These are phyloP conservation scores for Globisporangium sylvaticum DNA, from an alignment of 352 stramenopile species.

Conservation along the genomic window DNA sequence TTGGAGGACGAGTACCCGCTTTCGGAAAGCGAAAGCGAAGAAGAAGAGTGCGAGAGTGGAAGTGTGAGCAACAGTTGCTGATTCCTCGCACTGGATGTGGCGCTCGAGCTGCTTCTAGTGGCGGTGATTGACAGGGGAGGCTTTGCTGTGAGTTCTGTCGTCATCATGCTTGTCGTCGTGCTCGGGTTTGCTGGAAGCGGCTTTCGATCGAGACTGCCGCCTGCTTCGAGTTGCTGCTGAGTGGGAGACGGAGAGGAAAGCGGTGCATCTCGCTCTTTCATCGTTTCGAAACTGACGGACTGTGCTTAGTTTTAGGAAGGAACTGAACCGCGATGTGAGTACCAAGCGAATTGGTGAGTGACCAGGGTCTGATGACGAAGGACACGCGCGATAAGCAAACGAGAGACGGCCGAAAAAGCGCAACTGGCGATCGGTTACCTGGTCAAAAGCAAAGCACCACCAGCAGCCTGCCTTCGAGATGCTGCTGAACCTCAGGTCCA, in stretches of 20 bases:
- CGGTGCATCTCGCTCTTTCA: not conserved
- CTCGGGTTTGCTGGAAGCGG: not conserved
- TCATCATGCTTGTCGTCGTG: not conserved
- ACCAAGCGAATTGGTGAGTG: not conserved
- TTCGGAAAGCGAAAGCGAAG: slow-evolving; percentile 28
- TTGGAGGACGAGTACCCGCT: slow-evolving; percentile 19
- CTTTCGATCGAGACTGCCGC: not conserved
- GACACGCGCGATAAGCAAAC: not conserved
- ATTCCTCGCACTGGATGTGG: not conserved
- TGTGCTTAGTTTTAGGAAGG: not conserved
- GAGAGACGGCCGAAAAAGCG: not conserved
- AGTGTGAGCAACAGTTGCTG: slow-evolving; percentile 11
- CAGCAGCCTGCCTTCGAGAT: not conserved
- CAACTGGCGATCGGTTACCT: slow-evolving; percentile 8
- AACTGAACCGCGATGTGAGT: not conserved
- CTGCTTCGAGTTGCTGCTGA: not conserved
- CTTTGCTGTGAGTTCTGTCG: not conserved
- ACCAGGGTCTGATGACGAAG: not conserved
- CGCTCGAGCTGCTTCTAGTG: not conserved
- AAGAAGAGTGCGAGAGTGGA: slow-evolving; percentile 20
- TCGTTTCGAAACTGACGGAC: not conserved
- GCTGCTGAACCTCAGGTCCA: slow-evolving; percentile 2
- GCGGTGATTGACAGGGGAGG: no score
- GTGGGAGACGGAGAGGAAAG: not conserved
- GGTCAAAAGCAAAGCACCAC: not conserved